Base-by-base conservation (phyloP, 768 basidiomycete genomes). In the Trametes cingulata region DNA sequence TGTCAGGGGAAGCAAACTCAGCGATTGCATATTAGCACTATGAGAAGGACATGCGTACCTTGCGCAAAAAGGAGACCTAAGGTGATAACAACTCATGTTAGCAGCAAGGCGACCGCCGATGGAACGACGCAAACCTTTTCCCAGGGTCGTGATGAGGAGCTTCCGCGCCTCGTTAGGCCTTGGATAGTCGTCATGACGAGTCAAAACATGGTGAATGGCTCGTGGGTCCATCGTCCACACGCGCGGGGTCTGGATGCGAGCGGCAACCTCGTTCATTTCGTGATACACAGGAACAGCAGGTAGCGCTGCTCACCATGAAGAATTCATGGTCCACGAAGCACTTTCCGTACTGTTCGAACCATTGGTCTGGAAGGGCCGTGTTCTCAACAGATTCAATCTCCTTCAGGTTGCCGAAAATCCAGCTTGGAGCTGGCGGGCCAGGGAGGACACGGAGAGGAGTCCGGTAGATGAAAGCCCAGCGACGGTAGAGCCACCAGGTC, bases 131-230 rank as follows among this genome's bases (percentile, higher is more conserved):
- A n/a, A 22, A 69, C 76, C 78, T 67, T 68, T 61, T 0, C 77
- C 77, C 17, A 87, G 69, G 27, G 86, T 66, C 8, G 68, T 68
- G 15, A 68, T 57, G 5, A 86, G 66, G 33, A 57, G 67, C 39
- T 70, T 75, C 12, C 80, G 75, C 3, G 71, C 62, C 0, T 67
- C 61, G 13, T 75, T 73, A 0, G 86, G 78, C 63, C 89, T 90
- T 57, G 82, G 81, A 61, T 85, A 90, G 42, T 76, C 72, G 29
- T 80, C 70, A 24, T 73, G 73, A 56, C 87, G 83, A 62, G 78
- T 76, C 14, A 91, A 74, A 50, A 93, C 74, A 64, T 90, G 84
- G 41, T 80, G 78, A 33, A 91, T 39, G 0, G 88, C 89, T 35
- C 82, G 82, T 0, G 82, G 73, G 65, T 91, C 90, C 56, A 76